Conservation (phyloP, 495 filamentous ascomycete genomes). For the Gamarada debralockiae region DNA sequence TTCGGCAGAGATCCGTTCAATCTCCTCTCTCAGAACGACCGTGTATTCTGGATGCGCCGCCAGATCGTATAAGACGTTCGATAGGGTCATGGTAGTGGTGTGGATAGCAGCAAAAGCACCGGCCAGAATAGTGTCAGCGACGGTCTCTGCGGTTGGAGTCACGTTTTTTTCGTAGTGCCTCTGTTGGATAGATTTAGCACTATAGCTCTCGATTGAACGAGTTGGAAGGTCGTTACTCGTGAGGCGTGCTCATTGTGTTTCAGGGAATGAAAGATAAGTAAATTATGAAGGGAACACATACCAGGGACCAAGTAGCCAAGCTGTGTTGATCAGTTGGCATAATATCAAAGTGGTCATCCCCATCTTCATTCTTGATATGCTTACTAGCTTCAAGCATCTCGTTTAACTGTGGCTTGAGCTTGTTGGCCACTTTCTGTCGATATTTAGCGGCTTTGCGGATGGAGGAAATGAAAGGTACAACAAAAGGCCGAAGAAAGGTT, state of each 20-base stretch:
- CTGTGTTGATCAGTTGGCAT: slow-evolving; percentile 5
- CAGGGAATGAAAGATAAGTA: neutral
- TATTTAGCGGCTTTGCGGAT: no score
- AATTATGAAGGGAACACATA: slow-evolving; percentile 1
- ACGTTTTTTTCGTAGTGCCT: neutral
- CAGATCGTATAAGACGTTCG: slow-evolving; percentile 19
- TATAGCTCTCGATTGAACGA: neutral
- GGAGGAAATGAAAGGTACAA: slow-evolving; percentile 22
- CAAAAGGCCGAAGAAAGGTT: slow-evolving; percentile 28
- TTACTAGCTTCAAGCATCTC: neutral
- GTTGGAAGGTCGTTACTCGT: no score
- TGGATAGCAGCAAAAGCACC: slow-evolving; percentile 29
- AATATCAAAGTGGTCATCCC: slow-evolving; percentile 2
- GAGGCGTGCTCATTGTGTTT: no score
- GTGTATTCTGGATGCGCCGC: neutral
- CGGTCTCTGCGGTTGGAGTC: slow-evolving; percentile 3
- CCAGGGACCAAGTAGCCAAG: slow-evolving; percentile 14
- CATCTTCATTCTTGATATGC: neutral
- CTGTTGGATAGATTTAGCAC: neutral
- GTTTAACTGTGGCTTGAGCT: slow-evolving; percentile 1
- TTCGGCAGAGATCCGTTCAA: no score
- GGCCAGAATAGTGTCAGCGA: slow-evolving; percentile 9
- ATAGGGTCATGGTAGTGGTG: slow-evolving; percentile 27
- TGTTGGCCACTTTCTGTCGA: slow-evolving; percentile 14
- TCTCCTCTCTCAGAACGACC: no score